Evolutionary conservation across 129 eudicot genomes (phyloP), one percentile per base, ranked within the genome.

Genomic region (Sambucus nigra): DNA sequence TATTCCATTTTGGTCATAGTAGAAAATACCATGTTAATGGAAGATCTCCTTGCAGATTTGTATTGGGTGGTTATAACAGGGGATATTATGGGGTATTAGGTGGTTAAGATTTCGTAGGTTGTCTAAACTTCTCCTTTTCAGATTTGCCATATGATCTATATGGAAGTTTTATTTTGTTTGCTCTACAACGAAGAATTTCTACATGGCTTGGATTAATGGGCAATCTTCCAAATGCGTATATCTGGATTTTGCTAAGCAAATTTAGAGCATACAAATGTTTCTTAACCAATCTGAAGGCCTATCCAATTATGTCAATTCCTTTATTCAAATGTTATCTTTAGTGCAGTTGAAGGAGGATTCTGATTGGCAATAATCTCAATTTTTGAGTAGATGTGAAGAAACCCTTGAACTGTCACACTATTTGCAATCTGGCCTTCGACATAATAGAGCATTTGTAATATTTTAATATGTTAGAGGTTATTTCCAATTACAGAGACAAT

Each of bases 181-280:
- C 42, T 44, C 54, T 74, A 70, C 82, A 91, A 95, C 94, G 55
- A 91, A 70, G 63, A 91, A 70, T 69, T 86, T 82, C 59, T 82
- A 94, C 63, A 73, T 79, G 76, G 28, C 67, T 47, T 83, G 77
- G 72, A 86, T 91, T 53, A 78, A 63, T 25, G 87, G 80, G 31
- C 72, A 82, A 44, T 69, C 68, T 56, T 65, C 84, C 16, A 72
- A 58, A 65, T 64, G 70, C 14, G 33, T 45, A 25, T 40, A 74
- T 16, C 21, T 82, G 55, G 74, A 63, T 60, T 72, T 74, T 25
- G 67, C 70, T 48, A 84, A 91, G 71, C 72, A 51, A 69, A 76
- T 86, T 71, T 94, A 91, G 70, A 76, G 61, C 25, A 69, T 86
- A 27, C 71, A 86, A 19, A 67, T 86, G 86, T 91, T 91, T 64